These are phyloP conservation scores for Collybiopsis luxurians DNA, from an alignment of 768 basidiomycete species.

Conservation along the genomic window DNA sequence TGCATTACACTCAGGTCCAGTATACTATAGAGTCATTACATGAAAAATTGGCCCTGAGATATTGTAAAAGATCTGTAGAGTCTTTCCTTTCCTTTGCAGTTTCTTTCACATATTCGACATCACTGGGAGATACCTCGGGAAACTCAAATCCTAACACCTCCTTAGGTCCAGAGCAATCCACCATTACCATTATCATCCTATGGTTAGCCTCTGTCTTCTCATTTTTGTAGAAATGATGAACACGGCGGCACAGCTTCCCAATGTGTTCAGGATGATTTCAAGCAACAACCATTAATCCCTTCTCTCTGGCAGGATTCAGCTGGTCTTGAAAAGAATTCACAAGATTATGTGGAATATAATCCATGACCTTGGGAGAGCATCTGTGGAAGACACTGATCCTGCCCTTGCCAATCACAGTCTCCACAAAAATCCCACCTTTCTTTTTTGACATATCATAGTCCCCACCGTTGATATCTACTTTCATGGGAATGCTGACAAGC, in stretches of 20 bases:
- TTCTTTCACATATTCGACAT: neutral
- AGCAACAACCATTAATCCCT: neutral
- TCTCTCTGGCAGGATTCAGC: neutral
- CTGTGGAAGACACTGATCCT: neutral
- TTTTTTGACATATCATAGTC: neutral
- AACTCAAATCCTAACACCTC: neutral
- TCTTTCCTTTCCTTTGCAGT: neutral
- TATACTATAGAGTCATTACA: too few relatives aligned
- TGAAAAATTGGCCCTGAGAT: too few relatives aligned
- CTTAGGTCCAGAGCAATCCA: neutral
- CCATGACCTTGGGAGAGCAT: neutral
- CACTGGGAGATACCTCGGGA: neutral
- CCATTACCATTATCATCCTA: neutral
- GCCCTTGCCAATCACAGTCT: neutral
- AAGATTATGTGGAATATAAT: neutral
- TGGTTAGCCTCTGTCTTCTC: neutral
- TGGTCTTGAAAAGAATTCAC: neutral
- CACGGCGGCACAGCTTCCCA: neutral
- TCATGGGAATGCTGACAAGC: neutral
- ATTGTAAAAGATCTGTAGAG: neutral
- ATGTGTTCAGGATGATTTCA: neutral
- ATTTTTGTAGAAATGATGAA: neutral
- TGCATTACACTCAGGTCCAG: too few relatives aligned
- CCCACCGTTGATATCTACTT: conserved; percentile 2
- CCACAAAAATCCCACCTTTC: neutral